Base-by-base conservation (phyloP, 2,329 filamentous ascomycete genomes). In the Stemphylium lycopersici region DNA sequence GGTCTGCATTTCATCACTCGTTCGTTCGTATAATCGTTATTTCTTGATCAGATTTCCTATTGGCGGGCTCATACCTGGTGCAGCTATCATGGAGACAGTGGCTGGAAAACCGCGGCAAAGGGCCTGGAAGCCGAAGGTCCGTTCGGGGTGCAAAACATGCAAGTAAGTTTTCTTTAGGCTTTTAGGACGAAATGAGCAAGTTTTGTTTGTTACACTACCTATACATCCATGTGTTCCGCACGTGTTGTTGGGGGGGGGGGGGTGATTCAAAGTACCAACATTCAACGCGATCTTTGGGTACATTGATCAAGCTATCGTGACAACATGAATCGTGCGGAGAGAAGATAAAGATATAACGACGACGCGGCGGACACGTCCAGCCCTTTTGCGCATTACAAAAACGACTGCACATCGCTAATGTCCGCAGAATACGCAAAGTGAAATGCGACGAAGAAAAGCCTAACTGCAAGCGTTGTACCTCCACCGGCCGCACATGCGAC, bases 401-500 rank as follows among this genome's bases (percentile, higher is more conserved):
- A 1, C 32, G 6, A 43, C 39, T 12, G 18, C 20, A 15, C 36
- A n/a, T 46, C 24, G 41, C 47, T 59, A 24, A 59, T 38, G 2
- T 40, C 10, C 18, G 24, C 45, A 74, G 71, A 42, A 70, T 73
- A 37, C 69, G 70, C 24, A 63, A 59, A 50, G 59, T 74, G 12
- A 74, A 73, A 55, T 74, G 71, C 51, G 71, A 71, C 54, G 70
- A 74, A 40, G 61, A 63, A 37, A 73, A 70, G 48, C 71, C 68
- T 4, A 38, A 56, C 37, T 74, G 71, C 48, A 58, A 59, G 12
- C 61, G 69, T 24, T 73, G 70, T 48, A 66, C 60, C 5, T 68
- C 69, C 3, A 74, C 71, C 20, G 71, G 70, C 24, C 62, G 71
- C 6, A 69, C 50, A 22, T 74, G 71, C 55, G 70, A 73, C 59